Evolutionary conservation across 169 alveolate genomes (phyloP).

Genomic region (Cryptosporidium sp.): DNA sequence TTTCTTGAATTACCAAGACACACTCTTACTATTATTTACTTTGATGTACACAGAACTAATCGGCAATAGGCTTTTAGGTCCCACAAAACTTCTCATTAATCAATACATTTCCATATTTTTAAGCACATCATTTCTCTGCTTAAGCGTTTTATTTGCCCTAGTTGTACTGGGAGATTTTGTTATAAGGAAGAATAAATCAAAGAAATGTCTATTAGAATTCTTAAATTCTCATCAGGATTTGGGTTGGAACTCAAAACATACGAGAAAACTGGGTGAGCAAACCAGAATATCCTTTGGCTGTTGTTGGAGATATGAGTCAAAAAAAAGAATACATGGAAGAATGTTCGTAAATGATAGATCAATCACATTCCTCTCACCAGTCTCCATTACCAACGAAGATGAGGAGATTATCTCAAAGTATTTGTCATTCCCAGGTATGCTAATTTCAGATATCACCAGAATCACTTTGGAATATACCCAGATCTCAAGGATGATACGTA

Average conservation of each 20-base stretch:
- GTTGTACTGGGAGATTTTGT: background rate
- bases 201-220: background rate
- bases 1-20: background rate
- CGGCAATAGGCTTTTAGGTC: background rate
- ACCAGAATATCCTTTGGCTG: slow-evolving; percentile 57
- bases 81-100: background rate
- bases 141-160: background rate
- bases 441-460: slow-evolving; percentile 6
- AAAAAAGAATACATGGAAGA: slow-evolving; percentile 67
- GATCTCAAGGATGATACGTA: slow-evolving; percentile 58
- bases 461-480: slow-evolving; percentile 53
- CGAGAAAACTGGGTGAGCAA: background rate
- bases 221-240: background rate
- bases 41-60: slow-evolving; percentile 1
- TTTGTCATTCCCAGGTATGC: slow-evolving; percentile 30
- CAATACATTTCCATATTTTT: slow-evolving; percentile 7
- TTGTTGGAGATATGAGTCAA: slow-evolving; percentile 75
- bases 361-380: slow-evolving; percentile 44
- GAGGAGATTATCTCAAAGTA: slow-evolving; percentile 10
- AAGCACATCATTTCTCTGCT: slow-evolving; percentile 4
- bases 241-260: background rate
- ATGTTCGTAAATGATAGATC: slow-evolving; percentile 30
- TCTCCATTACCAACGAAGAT: slow-evolving; percentile 3
- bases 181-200: background rate
- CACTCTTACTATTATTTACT: background rate